Conservation (phyloP, 768 basidiomycete species). For the Amanita molliuscula region DNA sequence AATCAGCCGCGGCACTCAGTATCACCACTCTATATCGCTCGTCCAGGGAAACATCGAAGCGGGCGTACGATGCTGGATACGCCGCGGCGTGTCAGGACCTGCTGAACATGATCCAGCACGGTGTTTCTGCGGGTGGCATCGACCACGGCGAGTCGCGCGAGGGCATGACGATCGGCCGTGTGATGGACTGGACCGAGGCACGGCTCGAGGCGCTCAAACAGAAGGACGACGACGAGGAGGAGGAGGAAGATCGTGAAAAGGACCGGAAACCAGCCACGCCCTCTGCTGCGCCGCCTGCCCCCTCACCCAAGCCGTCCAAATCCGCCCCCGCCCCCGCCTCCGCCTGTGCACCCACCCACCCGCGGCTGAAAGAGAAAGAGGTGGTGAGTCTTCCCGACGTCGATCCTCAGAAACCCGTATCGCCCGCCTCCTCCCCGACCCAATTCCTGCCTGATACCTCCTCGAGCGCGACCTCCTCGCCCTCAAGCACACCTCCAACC, state of each 20-base stretch:
- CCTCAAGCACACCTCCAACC: slow-evolving; percentile 1
- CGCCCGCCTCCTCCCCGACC: slow-evolving; percentile 15
- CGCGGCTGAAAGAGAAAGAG: not conserved
- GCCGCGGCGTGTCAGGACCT: slow-evolving; percentile 73
- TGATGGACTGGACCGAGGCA: slow-evolving; percentile 83
- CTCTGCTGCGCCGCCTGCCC: slow-evolving; percentile 9
- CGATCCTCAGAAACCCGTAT: slow-evolving; percentile 8
- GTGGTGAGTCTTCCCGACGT: not conserved
- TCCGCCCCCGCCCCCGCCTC: no score
- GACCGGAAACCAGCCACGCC: slow-evolving; percentile 29
- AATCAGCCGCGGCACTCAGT: slow-evolving; percentile 68
- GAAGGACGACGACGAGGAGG: slow-evolving; percentile 73
- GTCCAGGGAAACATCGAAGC: slow-evolving; percentile 65
- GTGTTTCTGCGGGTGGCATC: slow-evolving; percentile 54
- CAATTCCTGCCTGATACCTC: no score
- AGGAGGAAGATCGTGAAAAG: slow-evolving; percentile 64
- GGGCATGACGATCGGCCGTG: slow-evolving; percentile 65
- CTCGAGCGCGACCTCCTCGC: not conserved
- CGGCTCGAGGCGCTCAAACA: slow-evolving; percentile 66
- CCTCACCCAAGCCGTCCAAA: slow-evolving; percentile 12
- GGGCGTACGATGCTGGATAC: slow-evolving; percentile 75
- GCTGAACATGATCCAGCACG: slow-evolving; percentile 74
- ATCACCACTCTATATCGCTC: slow-evolving; percentile 81
- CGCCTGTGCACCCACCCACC: slow-evolving; percentile 13
- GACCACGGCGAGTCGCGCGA: slow-evolving; percentile 33